phyloP scores from a whole-genome alignment of 2,329 filamentous ascomycete genomes.

The Nigrospora oryzae region DNA sequence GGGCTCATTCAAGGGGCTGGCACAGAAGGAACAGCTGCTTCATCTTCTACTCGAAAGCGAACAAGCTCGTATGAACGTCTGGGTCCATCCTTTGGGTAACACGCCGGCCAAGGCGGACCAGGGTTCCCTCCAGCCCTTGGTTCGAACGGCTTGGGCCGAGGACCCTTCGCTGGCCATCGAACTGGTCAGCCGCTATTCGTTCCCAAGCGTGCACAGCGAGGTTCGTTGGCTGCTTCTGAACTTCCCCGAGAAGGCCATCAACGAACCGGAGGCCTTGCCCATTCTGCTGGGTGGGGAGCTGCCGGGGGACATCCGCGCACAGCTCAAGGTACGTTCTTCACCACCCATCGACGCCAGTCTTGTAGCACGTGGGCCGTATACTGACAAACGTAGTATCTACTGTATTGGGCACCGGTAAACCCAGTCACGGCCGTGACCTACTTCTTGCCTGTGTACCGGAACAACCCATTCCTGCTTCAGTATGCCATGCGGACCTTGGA shows the following conservation, averaged over 20 bases:
- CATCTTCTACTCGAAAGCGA: conserved; percentile 73
- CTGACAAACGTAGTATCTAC: conserved; percentile 56
- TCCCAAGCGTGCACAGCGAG: conserved; percentile 62
- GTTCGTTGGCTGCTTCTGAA: conserved; percentile 74
- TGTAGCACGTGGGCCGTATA: neutral
- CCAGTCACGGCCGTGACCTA: conserved; percentile 89
- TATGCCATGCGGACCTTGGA: conserved; percentile 95
- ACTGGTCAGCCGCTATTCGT: conserved; percentile 70
- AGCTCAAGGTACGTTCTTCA: conserved; percentile 61
- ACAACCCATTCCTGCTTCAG: conserved; percentile 88
- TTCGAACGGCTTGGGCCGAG: conserved; percentile 81
- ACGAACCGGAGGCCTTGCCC: conserved; percentile 74
- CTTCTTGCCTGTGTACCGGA: conserved; percentile 83
- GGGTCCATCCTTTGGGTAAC: conserved; percentile 74
- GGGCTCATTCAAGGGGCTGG: conserved; percentile 55
- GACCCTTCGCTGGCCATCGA: conserved; percentile 82
- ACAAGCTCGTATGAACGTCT: conserved; percentile 73
- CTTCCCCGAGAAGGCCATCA: conserved; percentile 73
- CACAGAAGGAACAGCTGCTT: conserved; percentile 77
- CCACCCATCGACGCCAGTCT: too few species aligned
- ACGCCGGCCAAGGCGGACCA: conserved; percentile 35
- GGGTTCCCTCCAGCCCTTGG: conserved; percentile 51
- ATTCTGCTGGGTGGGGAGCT: conserved; percentile 71
- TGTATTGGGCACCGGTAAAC: conserved; percentile 90
- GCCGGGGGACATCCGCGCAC: conserved; percentile 70